Evolutionary conservation across 148 eudicot genomes (phyloP).

Genomic region (Heliosperma pusillum): DNA sequence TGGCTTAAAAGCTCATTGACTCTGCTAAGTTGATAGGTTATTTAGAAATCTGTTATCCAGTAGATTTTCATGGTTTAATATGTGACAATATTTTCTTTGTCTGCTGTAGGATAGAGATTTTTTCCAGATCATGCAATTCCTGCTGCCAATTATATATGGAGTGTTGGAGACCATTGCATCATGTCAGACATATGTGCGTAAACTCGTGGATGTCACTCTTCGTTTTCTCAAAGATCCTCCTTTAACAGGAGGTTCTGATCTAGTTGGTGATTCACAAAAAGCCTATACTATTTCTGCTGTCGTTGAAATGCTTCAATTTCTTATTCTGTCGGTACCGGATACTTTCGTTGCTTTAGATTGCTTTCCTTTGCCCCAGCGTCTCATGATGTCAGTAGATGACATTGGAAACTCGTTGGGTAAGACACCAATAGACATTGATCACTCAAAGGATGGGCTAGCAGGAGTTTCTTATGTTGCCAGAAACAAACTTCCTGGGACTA

Average conservation of each 20-base stretch:
- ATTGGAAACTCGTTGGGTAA: conserved; percentile 45
- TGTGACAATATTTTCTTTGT: conserved; percentile 4
- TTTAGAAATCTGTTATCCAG: background rate
- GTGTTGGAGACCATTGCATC: conserved; percentile 58
- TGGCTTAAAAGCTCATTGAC: background rate
- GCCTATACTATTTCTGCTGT: conserved; percentile 70
- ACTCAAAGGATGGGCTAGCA: conserved; percentile 29
- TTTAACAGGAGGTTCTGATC: conserved; percentile 63
- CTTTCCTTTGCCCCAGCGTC: conserved; percentile 75
- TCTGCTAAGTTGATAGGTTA: background rate
- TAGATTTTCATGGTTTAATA: conserved; percentile 2
- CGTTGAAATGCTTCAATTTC: conserved; percentile 87
- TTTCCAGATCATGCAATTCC: conserved; percentile 64
- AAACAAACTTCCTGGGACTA: conserved; percentile 47
- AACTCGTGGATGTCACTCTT: conserved; percentile 61
- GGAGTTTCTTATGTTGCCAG: conserved; percentile 29
- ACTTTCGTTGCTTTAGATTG: conserved; percentile 94
- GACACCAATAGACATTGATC: conserved; percentile 38
- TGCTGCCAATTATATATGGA: conserved; percentile 77
- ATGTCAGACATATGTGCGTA: conserved; percentile 83
- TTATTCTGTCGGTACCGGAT: conserved; percentile 83
- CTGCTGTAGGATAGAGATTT: conserved; percentile 70
- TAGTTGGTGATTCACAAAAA: conserved; percentile 63
- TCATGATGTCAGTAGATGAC: conserved; percentile 36
- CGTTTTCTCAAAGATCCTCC: conserved; percentile 72